Conservation (phyloP, 768 basidiomycete species). For the Suillus sp. region DNA sequence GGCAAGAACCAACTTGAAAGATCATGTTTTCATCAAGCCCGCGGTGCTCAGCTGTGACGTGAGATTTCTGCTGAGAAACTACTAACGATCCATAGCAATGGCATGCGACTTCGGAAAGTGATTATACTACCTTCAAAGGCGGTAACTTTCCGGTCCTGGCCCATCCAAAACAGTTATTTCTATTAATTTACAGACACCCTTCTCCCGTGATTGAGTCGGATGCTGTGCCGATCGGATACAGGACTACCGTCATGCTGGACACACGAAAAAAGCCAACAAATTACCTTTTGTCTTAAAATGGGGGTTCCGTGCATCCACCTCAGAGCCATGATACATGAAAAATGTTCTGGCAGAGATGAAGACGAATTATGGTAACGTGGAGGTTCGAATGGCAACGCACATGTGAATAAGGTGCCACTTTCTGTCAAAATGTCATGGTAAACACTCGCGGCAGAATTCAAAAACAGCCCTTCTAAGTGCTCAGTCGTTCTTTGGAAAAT, state of each 20-base stretch:
- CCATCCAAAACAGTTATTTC: background rate
- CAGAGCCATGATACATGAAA: background rate
- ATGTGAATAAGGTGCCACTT: background rate
- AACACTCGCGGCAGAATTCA: background rate
- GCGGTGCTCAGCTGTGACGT: slow-evolving; percentile 1
- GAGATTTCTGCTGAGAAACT: slow-evolving; percentile 10
- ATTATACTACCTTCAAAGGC: slow-evolving; percentile 8
- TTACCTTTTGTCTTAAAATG: background rate
- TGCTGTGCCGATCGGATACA: slow-evolving; percentile 6
- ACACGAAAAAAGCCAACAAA: background rate
- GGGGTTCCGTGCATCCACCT: background rate
- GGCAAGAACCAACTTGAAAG: background rate
- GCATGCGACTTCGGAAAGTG: slow-evolving; percentile 11
- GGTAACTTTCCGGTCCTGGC: slow-evolving; percentile 5
- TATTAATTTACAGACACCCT: slow-evolving; percentile 5
- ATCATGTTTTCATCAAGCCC: background rate
- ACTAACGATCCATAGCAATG: slow-evolving; percentile 7
- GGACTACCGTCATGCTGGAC: background rate
- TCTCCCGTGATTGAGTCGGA: slow-evolving; percentile 10
- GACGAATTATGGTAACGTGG: slow-evolving; percentile 7
- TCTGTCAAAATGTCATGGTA: slow-evolving; percentile 3
- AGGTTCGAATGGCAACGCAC: background rate
- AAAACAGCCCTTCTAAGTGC: no score
- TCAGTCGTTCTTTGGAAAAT: background rate
- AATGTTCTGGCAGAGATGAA: background rate